phyloP scores from a whole-genome alignment of 2,329 filamentous ascomycete species.

The Didymella keratinophila region DNA sequence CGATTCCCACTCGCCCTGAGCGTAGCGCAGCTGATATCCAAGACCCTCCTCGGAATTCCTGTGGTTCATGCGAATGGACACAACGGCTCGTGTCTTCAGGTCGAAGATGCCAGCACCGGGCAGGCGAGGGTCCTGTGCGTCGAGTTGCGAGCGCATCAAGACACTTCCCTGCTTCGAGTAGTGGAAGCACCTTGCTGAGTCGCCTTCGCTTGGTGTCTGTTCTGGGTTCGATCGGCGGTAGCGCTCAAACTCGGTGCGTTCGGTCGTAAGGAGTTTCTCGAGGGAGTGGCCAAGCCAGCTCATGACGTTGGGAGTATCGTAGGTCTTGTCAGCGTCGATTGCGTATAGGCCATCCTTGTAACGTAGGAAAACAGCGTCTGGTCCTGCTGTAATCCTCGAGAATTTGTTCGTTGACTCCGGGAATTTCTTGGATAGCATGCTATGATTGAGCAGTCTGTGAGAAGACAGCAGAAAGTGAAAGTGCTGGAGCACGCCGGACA shows the following conservation, averaged over 20 bases:
- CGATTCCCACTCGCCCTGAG: constrained; percentile 83
- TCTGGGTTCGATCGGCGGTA: constrained; percentile 68
- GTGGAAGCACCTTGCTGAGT: constrained; percentile 67
- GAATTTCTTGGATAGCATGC: constrained; percentile 73
- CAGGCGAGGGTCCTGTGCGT: constrained; percentile 84
- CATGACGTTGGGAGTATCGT: constrained; percentile 82
- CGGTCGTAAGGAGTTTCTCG: constrained; percentile 90
- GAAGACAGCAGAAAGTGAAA: constrained; percentile 91
- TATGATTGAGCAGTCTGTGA: constrained; percentile 76
- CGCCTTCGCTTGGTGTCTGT: constrained; percentile 75
- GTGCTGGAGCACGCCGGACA: constrained; percentile 86
- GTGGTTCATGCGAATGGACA: constrained; percentile 90
- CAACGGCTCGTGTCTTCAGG: constrained; percentile 90
- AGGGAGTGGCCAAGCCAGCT: constrained; percentile 94
- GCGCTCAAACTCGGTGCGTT: constrained; percentile 83
- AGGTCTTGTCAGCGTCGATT: constrained; percentile 95
- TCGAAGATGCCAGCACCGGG: constrained; percentile 96
- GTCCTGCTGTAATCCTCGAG: constrained; percentile 74
- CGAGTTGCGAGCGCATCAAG: constrained; percentile 92
- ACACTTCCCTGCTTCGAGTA: constrained; percentile 88
- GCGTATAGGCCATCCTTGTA: constrained; percentile 88
- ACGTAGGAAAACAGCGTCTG: constrained; percentile 78
- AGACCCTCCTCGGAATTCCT: constrained; percentile 73
- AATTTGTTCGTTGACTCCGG: constrained; percentile 68
- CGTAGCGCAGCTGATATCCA: constrained; percentile 84